Evolutionary conservation across 129 eudicot genomes (phyloP).

Genomic region (Centella asiatica): DNA sequence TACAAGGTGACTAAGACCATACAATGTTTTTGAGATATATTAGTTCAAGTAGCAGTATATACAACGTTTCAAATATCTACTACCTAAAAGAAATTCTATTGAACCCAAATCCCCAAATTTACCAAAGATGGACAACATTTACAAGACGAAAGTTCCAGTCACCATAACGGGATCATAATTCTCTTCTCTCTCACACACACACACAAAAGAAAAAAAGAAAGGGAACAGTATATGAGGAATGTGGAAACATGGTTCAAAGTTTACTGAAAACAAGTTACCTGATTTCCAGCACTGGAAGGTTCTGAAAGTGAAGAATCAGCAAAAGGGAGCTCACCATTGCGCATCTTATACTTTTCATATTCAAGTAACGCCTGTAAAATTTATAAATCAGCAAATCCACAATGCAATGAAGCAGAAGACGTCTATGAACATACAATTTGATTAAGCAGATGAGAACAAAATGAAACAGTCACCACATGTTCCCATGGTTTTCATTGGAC

Average conservation of each 20-base stretch:
- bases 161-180: too few species aligned
- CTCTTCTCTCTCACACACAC: too few species aligned
- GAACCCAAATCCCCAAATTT: too few species aligned
- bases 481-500: background rate
- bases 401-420: conserved; percentile 12
- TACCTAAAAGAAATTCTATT: too few species aligned
- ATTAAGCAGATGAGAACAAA: background rate
- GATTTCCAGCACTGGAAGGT: conserved; percentile 51
- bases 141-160: too few species aligned
- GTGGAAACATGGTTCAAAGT: background rate
- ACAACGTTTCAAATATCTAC: too few species aligned
- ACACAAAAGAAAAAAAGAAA: background rate
- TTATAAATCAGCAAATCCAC: conserved; percentile 15
- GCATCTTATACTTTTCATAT: conserved; percentile 77
- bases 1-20: too few species aligned
- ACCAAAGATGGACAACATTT: too few species aligned
- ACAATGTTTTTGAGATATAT: too few species aligned
- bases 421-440: background rate
- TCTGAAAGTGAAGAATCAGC: conserved; percentile 48
- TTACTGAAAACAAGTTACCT: conserved; percentile 31
- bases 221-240: background rate
- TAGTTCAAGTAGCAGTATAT: too few species aligned
- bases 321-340: conserved; percentile 63
- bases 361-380: conserved; percentile 73
- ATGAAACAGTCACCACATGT: background rate